Base-by-base conservation (phyloP, 1,284 basidiomycete genomes). In the Neolentinus lepideus region DNA sequence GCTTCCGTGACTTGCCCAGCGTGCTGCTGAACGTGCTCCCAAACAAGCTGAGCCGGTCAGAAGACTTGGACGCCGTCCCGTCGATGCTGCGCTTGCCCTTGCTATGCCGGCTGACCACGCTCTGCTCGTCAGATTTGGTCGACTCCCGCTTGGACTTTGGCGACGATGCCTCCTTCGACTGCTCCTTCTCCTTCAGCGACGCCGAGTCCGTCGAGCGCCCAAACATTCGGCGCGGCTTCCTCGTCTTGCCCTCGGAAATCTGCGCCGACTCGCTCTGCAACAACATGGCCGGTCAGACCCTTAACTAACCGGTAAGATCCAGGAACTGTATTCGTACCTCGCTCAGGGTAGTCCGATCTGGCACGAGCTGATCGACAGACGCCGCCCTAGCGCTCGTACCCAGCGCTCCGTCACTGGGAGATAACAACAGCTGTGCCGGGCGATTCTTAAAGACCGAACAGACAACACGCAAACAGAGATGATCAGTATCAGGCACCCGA, bases 41-140 rank as follows among this genome's bases (percentile, higher is more conserved):
- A 65, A 94, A 93, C 62, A 94, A 83, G 66, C 89, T 90, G 47
- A 87, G 69, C n/a, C 88, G 73, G 51, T 89, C 84, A 19, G 71
- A 66, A 31, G 68, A 66, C 64, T 36, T 31, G 19, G 48, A 25
- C 22, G 22, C 48, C 21, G n/a, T 19, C n/a, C 63, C 74, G 59
- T 88, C 85, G 14, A 71, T 54, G 58, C 76, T 80, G 61, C 75
- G 78, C 55, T 77, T 75, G 56, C 74, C 66, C 33, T 76, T 75
- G 29, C 80, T 61, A 54, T 58, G 63, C 45, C 51, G 55, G 45
- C 25, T 47, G 31, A 24, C 35, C 12, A 48, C 53, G 31, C 43
- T 54, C 43, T 25, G 35, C n/a, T n/a, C 45, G 12, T 54, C 53
- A 3, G 52, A 38, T n/a, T 24, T 29, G 4, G 8, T 19, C 3